Evolutionary conservation across 805 yeast genomes (phyloP).

Genomic region (Metschnikowia koreensis): DNA sequence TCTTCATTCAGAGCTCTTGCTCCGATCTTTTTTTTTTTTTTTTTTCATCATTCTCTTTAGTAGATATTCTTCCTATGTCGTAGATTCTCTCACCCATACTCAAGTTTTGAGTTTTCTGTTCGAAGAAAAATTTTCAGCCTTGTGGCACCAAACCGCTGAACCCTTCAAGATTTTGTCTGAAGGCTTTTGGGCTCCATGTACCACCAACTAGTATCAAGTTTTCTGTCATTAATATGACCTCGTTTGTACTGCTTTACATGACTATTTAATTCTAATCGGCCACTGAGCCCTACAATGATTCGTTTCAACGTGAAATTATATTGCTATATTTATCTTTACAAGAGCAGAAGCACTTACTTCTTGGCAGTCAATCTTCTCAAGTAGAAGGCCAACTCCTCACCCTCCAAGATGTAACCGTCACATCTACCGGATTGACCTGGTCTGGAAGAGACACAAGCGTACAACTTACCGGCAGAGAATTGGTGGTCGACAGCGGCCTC

Average conservation of each 20-base stretch:
- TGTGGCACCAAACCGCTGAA: too few species aligned
- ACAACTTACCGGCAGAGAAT: conserved; percentile 98
- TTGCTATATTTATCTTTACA: conserved; percentile 10
- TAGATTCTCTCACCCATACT: too few species aligned
- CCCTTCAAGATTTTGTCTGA: too few species aligned
- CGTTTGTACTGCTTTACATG: too few species aligned
- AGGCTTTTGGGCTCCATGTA: too few species aligned
- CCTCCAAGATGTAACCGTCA: conserved; percentile 99
- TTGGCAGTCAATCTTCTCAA: conserved; percentile 98
- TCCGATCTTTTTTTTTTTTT: background rate
- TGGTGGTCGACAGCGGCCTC: conserved; percentile 92
- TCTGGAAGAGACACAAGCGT: conserved; percentile 98
- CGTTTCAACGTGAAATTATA: conserved; percentile 15
- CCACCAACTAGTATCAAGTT: too few species aligned
- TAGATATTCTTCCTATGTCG: too few species aligned
- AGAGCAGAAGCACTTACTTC: conserved; percentile 60
- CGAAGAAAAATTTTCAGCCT: too few species aligned
- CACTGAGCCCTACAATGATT: background rate
- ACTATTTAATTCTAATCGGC: background rate
- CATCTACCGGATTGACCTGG: conserved; percentile 99
- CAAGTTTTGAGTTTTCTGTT: too few species aligned
- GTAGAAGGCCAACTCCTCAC: conserved; percentile 99
- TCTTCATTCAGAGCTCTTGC: too few species aligned
- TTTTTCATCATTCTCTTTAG: background rate
- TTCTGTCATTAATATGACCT: background rate